phyloP scores from a whole-genome alignment of 768 basidiomycete species.

The Tephrocybe sp. region DNA sequence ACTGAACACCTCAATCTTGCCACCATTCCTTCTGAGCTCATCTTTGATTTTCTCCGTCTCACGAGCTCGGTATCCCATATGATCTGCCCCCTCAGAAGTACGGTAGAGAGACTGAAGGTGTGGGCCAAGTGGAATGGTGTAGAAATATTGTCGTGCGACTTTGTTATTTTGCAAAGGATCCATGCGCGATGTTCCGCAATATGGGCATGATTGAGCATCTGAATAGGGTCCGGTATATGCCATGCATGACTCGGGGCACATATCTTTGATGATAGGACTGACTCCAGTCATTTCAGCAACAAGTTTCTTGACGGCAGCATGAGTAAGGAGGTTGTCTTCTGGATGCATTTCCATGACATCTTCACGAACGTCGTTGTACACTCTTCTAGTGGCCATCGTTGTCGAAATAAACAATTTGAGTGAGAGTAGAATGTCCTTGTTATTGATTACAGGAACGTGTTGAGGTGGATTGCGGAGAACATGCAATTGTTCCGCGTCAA shows the following conservation, averaged over 20 bases:
- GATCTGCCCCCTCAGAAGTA: slow-evolving; percentile 18
- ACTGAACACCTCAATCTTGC: slow-evolving; percentile 15
- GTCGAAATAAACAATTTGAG: slow-evolving; percentile 5
- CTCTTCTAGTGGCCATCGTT: slow-evolving; percentile 4
- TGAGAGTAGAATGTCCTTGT: slow-evolving; percentile 2
- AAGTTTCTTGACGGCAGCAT: slow-evolving; percentile 8
- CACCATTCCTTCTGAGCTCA: slow-evolving; percentile 7
- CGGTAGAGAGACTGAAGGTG: slow-evolving; percentile 37
- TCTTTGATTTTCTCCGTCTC: slow-evolving; percentile 21
- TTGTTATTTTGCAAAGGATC: slow-evolving; percentile 12
- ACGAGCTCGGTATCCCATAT: slow-evolving; percentile 24
- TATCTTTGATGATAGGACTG: slow-evolving; percentile 17
- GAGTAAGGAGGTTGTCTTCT: slow-evolving; percentile 8
- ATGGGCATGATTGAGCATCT: slow-evolving; percentile 15
- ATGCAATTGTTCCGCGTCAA: slow-evolving; percentile 2
- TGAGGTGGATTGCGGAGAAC: background rate
- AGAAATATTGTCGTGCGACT: slow-evolving; percentile 26
- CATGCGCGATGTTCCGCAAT: slow-evolving; percentile 26
- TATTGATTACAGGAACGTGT: background rate
- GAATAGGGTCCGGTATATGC: slow-evolving; percentile 23
- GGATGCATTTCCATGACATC: slow-evolving; percentile 13
- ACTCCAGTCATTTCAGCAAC: slow-evolving; percentile 18
- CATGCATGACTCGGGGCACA: slow-evolving; percentile 25
- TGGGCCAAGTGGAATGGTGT: slow-evolving; percentile 40
- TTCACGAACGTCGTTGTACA: slow-evolving; percentile 9